Base-by-base conservation (phyloP, 148 eudicot genomes). In the Silene conica region DNA sequence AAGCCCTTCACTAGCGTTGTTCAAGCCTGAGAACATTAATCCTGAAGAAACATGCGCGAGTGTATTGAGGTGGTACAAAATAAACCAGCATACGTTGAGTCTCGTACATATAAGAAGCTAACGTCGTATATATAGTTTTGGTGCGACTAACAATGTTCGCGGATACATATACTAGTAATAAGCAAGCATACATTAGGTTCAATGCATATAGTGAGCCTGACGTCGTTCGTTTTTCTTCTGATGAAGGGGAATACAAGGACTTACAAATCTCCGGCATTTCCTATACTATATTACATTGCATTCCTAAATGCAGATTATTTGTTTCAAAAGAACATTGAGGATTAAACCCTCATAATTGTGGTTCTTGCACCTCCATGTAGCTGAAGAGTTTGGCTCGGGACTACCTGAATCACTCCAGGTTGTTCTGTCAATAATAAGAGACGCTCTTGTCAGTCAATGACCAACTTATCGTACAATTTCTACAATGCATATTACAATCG, bases 351-450 rank as follows among this genome's bases (percentile, higher is more conserved):
- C 65, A 50, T 18, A 73, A 72, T 73, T 55, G 62, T 70, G 56
- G 55, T 28, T 55, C 80, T 81, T 28, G 70, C 81, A 70, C 96
- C 94, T 19, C 91, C 81, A 61, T 93, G 94, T 63, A 93, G 87
- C 80, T 93, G 85, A 70, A 85, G 70, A 64, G 86, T 83, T 80
- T 67, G 62, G 82, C 89, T 88, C 5, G 82, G 85, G 76, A 88
- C 89, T 5, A 94, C 93, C 82, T 89, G 90, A 73, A 91, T 82
- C 38, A 94, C 93, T 43, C 98, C 98, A 3, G 97, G 91, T 91
- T 89, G 85, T 73, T 86, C 98, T 94, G 78, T 67, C 45, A 28
- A 79, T 70, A 75, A 48, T 50, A 62, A 23, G 38, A 38, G 15
- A 4, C 19, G 75, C 7, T 28, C 19, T 11, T 5, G 56, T 46